Percentiles rank a stretch among this genome's conserved stretches.
These are phyloP conservation scores for Candolleomyces efflorescens DNA, from an alignment of 768 basidiomycete genomes.

Conservation along the genomic window DNA sequence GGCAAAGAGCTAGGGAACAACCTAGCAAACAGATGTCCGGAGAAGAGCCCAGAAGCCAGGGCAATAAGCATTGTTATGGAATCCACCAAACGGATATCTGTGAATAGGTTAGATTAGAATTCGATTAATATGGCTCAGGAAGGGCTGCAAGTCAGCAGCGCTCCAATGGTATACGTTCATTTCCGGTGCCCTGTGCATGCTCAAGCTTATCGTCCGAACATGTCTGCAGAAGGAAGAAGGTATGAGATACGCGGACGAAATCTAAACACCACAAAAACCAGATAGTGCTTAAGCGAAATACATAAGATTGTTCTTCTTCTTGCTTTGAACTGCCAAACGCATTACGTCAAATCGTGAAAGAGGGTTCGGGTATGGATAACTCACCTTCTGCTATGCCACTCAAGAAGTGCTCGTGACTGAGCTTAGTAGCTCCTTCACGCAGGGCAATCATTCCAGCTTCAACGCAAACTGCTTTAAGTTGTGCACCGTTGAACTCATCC, in stretches of 20 bases:
- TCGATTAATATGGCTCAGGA: neutral
- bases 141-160: neutral
- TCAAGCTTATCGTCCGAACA: neutral
- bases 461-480: slow-evolving; percentile 96
- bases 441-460: slow-evolving; percentile 99
- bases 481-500: slow-evolving; percentile 98
- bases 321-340: slow-evolving; percentile 77
- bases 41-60: neutral
- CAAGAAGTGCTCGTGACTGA: slow-evolving; percentile 94
- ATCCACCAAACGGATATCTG: neutral
- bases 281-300: slow-evolving; percentile 68
- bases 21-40: neutral
- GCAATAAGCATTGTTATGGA: slow-evolving; percentile 2
- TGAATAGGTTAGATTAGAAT: neutral
- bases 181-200: neutral
- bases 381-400: slow-evolving; percentile 85
- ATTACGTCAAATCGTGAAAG: slow-evolving; percentile 16
- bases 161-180: neutral
- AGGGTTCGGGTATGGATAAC: slow-evolving; percentile 16
- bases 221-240: neutral
- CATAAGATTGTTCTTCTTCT: slow-evolving; percentile 99
- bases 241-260: neutral
- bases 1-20: neutral
- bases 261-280: neutral
- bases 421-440: slow-evolving; percentile 83